Percentiles rank a stretch among this genome's conserved stretches.
Evolutionary conservation across 306 rosid genomes (phyloP).

Genomic region (Cucumis sativus): Cucumber_9930_V3 NC_026656.2:17314001-17314500

Average conservation of each 20-base stretch:
- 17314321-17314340: conserved; percentile 61
- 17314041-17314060: conserved; percentile 21
- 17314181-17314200: background rate
- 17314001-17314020: background rate
- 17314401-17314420: conserved; percentile 43
- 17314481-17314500: conserved; percentile 64
- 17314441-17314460: background rate
- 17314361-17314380: conserved; percentile 19
- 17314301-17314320: conserved; percentile 78
- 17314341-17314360: conserved; percentile 23
- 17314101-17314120: conserved; percentile 47
- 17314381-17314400: conserved; percentile 34
- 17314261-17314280: background rate
- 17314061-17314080: conserved; percentile 8
- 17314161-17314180: background rate
- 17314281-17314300: conserved; percentile 28
- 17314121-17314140: conserved; percentile 38
- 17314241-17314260: conserved; percentile 19
- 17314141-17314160: conserved; percentile 7
- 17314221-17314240: background rate
- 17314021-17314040: conserved; percentile 2
- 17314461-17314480: conserved; percentile 17
- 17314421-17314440: conserved; percentile 37
- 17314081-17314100: conserved; percentile 29
- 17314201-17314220: background rate